Percentiles rank a stretch among this genome's conserved stretches.
Evolutionary conservation across 23 red algal genomes (phyloP).

Genomic region (Gracilaria caudata): DNA sequence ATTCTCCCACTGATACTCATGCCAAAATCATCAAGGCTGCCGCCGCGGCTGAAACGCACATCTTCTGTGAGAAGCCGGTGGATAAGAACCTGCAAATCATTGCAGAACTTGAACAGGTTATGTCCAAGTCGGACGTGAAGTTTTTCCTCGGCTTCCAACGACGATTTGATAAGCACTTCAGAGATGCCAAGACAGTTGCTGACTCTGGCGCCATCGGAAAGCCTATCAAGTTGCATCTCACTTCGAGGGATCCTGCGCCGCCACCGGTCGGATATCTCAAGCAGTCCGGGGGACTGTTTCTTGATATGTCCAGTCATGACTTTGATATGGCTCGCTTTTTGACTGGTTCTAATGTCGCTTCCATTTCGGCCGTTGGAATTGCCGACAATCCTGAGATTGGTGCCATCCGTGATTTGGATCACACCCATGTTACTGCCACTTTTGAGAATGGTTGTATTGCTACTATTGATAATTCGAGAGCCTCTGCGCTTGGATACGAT

Average conservation of each 20-base stretch:
- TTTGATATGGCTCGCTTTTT: constrained; percentile 99
- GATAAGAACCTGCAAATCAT: constrained; percentile 86
- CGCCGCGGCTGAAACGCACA: constrained; percentile 86
- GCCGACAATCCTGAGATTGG: constrained; percentile 81
- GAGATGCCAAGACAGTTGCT: constrained; percentile 69
- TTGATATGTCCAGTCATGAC: constrained; percentile 96
- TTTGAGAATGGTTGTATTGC: constrained; percentile 95
- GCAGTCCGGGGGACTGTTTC: constrained; percentile 95
- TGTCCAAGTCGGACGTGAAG: constrained; percentile 63
- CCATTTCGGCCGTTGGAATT: constrained; percentile 72
- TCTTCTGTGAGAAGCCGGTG: constrained; percentile 99
- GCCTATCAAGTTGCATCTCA: constrained; percentile 85
- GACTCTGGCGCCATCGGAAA: constrained; percentile 76
- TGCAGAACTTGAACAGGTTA: constrained; percentile 53
- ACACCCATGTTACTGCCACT: constrained; percentile 69
- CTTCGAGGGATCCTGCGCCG: constrained; percentile 91
- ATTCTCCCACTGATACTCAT: constrained; percentile 98
- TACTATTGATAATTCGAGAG: constrained; percentile 87
- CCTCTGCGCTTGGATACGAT: constrained; percentile 90
- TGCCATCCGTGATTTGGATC: constrained; percentile 83
- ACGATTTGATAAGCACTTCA: constrained; percentile 92
- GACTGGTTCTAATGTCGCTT: constrained; percentile 79
- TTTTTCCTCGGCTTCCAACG: constrained; percentile 96
- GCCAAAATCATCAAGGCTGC: constrained; percentile 90
- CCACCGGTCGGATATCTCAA: constrained; percentile 97